Evolutionary conservation across 2,329 filamentous ascomycete species (phyloP), one percentile per base, ranked within the genome.

Genomic region (Trichoderma sp.): DNA sequence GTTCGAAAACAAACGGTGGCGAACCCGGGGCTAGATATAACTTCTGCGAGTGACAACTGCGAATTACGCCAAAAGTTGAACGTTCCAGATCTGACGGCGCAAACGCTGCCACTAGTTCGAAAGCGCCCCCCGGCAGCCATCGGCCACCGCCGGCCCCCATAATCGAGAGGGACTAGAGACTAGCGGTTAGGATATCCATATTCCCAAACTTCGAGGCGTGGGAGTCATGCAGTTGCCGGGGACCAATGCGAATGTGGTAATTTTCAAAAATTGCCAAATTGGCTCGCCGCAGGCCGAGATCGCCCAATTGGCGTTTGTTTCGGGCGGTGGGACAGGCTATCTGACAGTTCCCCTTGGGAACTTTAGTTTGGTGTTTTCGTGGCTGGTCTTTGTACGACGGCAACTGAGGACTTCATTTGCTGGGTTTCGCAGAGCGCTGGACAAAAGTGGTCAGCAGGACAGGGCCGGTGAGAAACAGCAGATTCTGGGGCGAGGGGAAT

Each of bases 91-190:
- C 64, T 39, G 64, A 58, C 64, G n/a, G 57, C 56, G 64, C 65
- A 68, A 68, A 68, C 24, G 21, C 53, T 68, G 28, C 36, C 36
- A 21, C 57, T 70, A 70, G 57, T 53, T 30, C n/a, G 6, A 4
- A 3, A 43, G 39, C 14, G 14, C 7, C 15, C 21, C 57, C 62
- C 64, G 70, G 70, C 70, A 72, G 64, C 18, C 63, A 72, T 68
- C 70, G 70, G 70, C 70, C 70, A 72, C 63, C 70, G 64, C 63
- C 70, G 36, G 71, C n/a, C 43, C 65, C 36, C 24, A 60, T 32
- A 32, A 21, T 32, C 21, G 57, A 34, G 43, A 8, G 18, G n/a
- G n/a, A 51, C 18, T 51, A 24, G 43, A 43, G 39, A 43, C 39
- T 47, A 47, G 43, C 43, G 8, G 43, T 51, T 21, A 12, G 43